Evolutionary conservation across 805 yeast species (phyloP).

Genomic region (Pichia thaimueangensis): DNA sequence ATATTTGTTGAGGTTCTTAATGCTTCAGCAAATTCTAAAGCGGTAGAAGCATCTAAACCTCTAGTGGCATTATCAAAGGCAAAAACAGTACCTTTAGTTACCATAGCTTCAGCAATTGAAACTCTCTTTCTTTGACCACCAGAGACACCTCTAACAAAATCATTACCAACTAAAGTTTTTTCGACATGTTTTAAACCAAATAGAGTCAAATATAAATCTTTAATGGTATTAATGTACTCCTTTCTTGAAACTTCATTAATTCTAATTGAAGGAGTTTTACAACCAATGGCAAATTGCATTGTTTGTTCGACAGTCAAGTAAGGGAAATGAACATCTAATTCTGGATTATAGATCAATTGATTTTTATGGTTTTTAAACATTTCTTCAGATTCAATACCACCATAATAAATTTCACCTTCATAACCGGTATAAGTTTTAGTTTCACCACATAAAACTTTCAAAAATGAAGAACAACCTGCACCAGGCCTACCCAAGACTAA

Average conservation of each 20-base stretch:
- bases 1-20: conserved; percentile 54
- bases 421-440: conserved; percentile 33
- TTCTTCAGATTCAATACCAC: conserved; percentile 41
- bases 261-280: conserved; percentile 46
- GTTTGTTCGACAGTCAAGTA: conserved; percentile 49
- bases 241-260: conserved; percentile 36
- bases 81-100: conserved; percentile 45
- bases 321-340: conserved; percentile 51
- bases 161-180: conserved; percentile 60
- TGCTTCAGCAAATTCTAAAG: conserved; percentile 52
- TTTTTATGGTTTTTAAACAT: conserved; percentile 40
- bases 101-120: conserved; percentile 58
- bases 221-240: conserved; percentile 36
- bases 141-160: conserved; percentile 61
- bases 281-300: conserved; percentile 45
- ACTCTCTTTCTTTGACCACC: conserved; percentile 74
- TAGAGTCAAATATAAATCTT: conserved; percentile 45
- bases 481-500: conserved; percentile 54
- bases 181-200: conserved; percentile 55
- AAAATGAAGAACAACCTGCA: conserved; percentile 56
- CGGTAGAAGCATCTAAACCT: conserved; percentile 31
- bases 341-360: conserved; percentile 48
- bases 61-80: conserved; percentile 69
- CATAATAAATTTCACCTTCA: conserved; percentile 39
- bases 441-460: conserved; percentile 41